These are phyloP conservation scores for Malus hybrid DNA, from an alignment of 331 rosid genomes.

Conservation along the genomic window DNA sequence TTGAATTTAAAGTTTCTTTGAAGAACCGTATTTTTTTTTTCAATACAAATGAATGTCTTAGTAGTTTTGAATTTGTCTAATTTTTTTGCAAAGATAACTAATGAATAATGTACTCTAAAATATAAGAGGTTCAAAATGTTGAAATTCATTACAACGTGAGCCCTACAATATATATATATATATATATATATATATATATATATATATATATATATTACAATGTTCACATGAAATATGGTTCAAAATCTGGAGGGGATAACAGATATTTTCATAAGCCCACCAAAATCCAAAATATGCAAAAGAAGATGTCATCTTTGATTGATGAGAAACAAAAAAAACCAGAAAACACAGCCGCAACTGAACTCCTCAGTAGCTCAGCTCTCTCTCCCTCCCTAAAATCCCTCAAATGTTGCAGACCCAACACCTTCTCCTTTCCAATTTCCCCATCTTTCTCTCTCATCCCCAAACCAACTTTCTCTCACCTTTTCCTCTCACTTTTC, in stretches of 20 bases:
- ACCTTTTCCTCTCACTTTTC: constrained; percentile 13
- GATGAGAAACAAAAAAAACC: background rate
- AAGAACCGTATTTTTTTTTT: no score
- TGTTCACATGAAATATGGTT: no score
- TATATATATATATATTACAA: no score
- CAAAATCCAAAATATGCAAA: background rate
- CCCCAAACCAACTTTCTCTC: constrained; percentile 23
- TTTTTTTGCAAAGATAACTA: no score
- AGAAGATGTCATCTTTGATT: background rate
- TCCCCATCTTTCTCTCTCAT: constrained; percentile 19
- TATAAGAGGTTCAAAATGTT: no score
- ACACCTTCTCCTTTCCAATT: constrained; percentile 33
- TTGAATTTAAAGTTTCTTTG: no score
- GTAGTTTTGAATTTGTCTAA: no score
- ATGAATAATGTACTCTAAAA: no score
- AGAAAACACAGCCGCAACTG: background rate
- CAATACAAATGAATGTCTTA: no score
- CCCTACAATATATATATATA: no score
- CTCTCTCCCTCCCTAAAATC: background rate
- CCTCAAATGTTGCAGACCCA: constrained; percentile 52
- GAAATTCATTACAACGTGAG: no score
- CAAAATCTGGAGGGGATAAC: background rate
- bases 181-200: no score
- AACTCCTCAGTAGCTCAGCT: background rate
- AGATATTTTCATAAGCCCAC: constrained; percentile 7